These are phyloP conservation scores for Russula foetens DNA, from an alignment of 768 basidiomycete species.

Conservation along the genomic window DNA sequence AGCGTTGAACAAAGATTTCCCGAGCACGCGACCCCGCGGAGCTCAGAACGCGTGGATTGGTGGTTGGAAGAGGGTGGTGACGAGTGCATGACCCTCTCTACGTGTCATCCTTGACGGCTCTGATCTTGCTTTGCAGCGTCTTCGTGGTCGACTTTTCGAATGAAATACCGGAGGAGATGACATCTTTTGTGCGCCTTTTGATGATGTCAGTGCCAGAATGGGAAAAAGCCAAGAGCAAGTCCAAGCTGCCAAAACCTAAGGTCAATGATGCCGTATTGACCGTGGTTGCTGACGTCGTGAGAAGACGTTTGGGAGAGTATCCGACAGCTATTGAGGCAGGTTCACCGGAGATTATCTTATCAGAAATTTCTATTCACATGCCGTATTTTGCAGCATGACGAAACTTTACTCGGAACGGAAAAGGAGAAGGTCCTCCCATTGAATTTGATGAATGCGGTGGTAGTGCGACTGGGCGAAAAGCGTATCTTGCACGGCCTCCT, in stretches of 20 bases:
- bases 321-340: constrained; percentile 51
- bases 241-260: constrained; percentile 69
- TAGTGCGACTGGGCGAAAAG: constrained; percentile 80
- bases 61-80: constrained; percentile 89
- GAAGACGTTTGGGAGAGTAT: constrained; percentile 46
- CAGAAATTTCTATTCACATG: background rate
- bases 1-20: constrained; percentile 24
- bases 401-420: constrained; percentile 29
- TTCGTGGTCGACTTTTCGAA: constrained; percentile 47
- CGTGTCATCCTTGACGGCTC: background rate
- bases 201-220: constrained; percentile 49
- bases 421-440: constrained; percentile 24
- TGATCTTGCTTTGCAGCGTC: constrained; percentile 32
- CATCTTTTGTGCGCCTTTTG: constrained; percentile 61
- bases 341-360: constrained; percentile 1
- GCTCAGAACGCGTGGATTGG: constrained; percentile 71
- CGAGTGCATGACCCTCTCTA: constrained; percentile 48
- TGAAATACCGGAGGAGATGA: constrained; percentile 45
- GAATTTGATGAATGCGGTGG: constrained; percentile 52
- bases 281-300: constrained; percentile 42
- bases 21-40: constrained; percentile 16
- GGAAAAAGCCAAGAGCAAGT: constrained; percentile 48
- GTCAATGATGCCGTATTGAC: constrained; percentile 39
- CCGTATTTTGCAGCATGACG: constrained; percentile 41
- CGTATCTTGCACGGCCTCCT: constrained; percentile 38